phyloP scores from a whole-genome alignment of 163 green algal genomes.

The Chlamydomonas reinhardtii region DNA sequence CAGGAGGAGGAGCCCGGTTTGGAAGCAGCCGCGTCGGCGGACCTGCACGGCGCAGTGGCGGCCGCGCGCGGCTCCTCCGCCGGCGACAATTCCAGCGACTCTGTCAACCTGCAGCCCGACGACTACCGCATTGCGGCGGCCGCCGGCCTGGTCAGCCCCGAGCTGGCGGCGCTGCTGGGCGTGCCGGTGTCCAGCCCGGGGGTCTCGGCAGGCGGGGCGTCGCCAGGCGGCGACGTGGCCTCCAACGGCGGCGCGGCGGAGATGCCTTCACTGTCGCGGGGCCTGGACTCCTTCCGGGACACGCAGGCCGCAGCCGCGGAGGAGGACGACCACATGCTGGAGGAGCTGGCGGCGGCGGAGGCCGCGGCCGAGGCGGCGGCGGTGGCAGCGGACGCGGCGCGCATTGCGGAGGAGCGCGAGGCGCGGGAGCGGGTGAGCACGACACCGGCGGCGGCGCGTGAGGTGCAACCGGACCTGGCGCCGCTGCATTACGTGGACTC shows the following conservation, averaged over 20 bases:
- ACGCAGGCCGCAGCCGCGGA: background rate
- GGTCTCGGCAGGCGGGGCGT: background rate
- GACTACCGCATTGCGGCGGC: slow-evolving; percentile 27
- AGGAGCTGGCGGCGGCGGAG: background rate
- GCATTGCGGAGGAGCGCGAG: no score
- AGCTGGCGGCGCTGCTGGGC: slow-evolving; percentile 34
- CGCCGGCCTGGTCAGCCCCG: slow-evolving; percentile 22
- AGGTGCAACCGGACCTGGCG: background rate
- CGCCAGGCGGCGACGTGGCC: background rate
- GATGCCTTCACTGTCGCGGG: background rate
- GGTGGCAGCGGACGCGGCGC: no score
- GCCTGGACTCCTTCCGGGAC: no score
- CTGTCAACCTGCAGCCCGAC: background rate
- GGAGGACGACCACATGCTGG: background rate
- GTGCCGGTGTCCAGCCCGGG: background rate
- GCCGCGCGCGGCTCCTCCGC: background rate
- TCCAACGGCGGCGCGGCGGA: background rate
- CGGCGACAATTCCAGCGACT: background rate
- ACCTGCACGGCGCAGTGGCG: no score
- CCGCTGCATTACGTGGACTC: background rate
- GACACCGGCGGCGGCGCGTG: no score
- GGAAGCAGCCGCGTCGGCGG: background rate
- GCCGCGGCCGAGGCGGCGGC: no score
- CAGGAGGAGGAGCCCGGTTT: background rate
- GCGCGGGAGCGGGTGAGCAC: background rate